Conservation (phyloP, 2,329 filamentous ascomycete genomes). For the Aspergillus bombycis region DNA sequence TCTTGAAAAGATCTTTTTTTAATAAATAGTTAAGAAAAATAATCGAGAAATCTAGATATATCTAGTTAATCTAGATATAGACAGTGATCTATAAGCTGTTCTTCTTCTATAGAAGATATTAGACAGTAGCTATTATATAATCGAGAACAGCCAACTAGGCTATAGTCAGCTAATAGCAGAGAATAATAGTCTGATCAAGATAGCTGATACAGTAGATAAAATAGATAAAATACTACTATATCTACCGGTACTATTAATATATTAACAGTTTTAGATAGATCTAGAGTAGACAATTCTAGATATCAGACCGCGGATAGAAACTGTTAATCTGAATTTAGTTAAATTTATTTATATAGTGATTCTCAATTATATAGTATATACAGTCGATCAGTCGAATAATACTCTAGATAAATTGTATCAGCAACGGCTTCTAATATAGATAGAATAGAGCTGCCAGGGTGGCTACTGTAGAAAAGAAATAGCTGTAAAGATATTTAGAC, state of each 20-base stretch:
- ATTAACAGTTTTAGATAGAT: background rate
- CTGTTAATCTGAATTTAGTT: conserved; percentile 8
- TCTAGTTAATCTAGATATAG: background rate
- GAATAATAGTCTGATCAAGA: background rate
- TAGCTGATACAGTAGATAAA: background rate
- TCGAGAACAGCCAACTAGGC: background rate
- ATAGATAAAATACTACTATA: background rate
- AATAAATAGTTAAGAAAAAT: background rate
- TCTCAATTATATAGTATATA: background rate
- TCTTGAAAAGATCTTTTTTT: conserved; percentile 5
- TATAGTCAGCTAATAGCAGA: background rate
- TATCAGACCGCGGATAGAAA: background rate
- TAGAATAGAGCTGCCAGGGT: background rate
- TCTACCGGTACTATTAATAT: background rate
- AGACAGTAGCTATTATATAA: background rate
- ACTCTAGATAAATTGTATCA: background rate
- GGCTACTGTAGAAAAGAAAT: background rate
- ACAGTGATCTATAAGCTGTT: background rate
- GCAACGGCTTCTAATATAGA: background rate
- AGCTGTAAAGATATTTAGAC: background rate
- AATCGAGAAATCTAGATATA: background rate
- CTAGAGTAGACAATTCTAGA: conserved; percentile 5
- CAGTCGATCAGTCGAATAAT: background rate
- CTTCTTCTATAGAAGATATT: background rate
- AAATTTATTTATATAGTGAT: conserved; percentile 3